Conservation (phyloP, 1,284 basidiomycete species). For the Ganoderma boninense region DNA sequence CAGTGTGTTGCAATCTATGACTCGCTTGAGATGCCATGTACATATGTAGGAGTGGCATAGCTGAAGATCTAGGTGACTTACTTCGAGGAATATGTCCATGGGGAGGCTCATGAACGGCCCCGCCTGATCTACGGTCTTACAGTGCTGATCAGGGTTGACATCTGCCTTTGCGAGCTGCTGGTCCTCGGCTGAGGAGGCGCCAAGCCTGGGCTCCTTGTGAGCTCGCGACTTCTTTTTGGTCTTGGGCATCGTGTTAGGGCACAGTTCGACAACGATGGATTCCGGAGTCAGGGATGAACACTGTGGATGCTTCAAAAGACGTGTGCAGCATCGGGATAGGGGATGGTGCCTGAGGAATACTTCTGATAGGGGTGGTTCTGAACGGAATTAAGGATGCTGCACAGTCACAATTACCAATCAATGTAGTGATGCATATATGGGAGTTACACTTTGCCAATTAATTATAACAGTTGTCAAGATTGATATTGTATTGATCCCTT, state of each 20-base stretch:
- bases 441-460: too few relatives aligned
- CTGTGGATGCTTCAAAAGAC: too few relatives aligned
- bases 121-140: neutral
- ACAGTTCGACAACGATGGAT: too few relatives aligned
- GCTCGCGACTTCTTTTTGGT: neutral
- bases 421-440: neutral
- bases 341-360: neutral
- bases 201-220: neutral
- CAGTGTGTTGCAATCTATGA: constrained; percentile 41
- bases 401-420: neutral
- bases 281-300: too few relatives aligned
- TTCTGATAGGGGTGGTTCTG: neutral
- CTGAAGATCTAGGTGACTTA: neutral
- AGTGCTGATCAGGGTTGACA: neutral
- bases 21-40: neutral
- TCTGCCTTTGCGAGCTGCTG: neutral
- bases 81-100: constrained; percentile 32
- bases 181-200: neutral
- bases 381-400: neutral
- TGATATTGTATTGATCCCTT: too few relatives aligned
- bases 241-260: neutral
- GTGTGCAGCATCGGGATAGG: neutral
- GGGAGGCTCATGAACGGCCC: constrained; percentile 26
- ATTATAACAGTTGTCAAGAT: too few relatives aligned
- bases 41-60: too few relatives aligned